Percentiles rank a stretch among this genome's conserved stretches.
Evolutionary conservation across 2,329 filamentous ascomycete species (phyloP).

Genomic region (Colletotrichum camelliae): DNA sequence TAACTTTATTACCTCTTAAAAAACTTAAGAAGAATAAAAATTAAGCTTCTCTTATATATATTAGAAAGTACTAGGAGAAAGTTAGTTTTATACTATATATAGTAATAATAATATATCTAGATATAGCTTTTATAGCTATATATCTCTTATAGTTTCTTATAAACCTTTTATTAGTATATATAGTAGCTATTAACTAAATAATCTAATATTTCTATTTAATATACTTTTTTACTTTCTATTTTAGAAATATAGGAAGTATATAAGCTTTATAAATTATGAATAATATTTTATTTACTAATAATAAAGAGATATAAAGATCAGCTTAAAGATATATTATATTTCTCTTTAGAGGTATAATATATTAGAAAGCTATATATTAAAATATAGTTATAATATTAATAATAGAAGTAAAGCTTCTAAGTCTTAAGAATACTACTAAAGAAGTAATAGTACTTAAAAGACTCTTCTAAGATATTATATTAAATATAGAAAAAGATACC

Average conservation of each 20-base stretch:
- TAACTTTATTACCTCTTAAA: background rate
- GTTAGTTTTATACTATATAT: conserved; percentile 1
- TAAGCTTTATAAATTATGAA: background rate
- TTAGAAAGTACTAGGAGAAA: conserved; percentile 2
- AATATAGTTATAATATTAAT: background rate
- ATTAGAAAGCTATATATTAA: too few species aligned
- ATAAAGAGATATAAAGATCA: background rate
- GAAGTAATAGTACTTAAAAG: background rate
- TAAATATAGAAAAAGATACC: background rate
- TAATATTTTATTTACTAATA: background rate
- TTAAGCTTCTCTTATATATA: background rate
- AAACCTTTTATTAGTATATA: background rate
- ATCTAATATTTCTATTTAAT: background rate
- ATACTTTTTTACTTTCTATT: background rate
- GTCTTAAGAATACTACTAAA: background rate
- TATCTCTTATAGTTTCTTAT: conserved; percentile 9
- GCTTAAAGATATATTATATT: background rate
- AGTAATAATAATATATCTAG: background rate
- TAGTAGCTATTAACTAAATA: background rate
- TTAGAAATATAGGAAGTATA: background rate
- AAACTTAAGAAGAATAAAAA: conserved; percentile 2
- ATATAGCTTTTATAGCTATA: background rate
- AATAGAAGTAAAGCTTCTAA: background rate
- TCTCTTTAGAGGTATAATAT: background rate
- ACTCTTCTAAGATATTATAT: background rate